Evolutionary conservation across 208 protist genomes (phyloP).

Genomic region (Acanthamoeba royreba): DNA sequence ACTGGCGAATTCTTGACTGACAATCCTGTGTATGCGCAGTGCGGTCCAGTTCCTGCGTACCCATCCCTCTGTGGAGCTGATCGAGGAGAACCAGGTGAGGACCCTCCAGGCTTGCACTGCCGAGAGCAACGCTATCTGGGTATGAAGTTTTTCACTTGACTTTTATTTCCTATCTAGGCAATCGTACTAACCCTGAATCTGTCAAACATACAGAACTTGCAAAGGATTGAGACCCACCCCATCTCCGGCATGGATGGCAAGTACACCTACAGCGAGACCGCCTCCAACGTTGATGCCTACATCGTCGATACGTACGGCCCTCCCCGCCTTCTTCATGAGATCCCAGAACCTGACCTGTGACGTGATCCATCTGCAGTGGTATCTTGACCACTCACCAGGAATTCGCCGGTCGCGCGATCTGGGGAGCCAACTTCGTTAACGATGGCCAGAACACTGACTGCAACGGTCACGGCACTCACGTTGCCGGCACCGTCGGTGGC

Average conservation of each 20-base stretch:
- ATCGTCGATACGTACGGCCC: conserved; percentile 47
- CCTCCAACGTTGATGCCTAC: conserved; percentile 18
- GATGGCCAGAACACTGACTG: conserved; percentile 31
- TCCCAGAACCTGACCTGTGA: neutral
- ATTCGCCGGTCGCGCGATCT: conserved; percentile 23
- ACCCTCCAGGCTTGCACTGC: neutral
- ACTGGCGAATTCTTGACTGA: too few relatives aligned
- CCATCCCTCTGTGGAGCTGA: neutral
- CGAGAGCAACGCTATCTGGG: conserved; percentile 13
- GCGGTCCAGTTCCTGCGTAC: neutral
- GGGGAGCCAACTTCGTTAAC: conserved; percentile 41
- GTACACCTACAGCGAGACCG: neutral
- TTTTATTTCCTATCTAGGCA: neutral
- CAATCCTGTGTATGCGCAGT: neutral
- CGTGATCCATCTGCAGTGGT: neutral
- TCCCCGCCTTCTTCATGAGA: neutral
- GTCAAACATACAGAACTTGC: neutral
- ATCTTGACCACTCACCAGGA: conserved; percentile 22
- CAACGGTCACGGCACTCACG: conserved; percentile 62
- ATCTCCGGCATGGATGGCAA: neutral
- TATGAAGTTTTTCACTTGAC: neutral
- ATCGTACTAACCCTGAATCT: neutral
- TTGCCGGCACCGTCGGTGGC: conserved; percentile 28
- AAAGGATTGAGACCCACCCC: neutral
- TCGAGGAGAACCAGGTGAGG: conserved; percentile 38